These are phyloP conservation scores for Colletotrichum scovillei DNA, from an alignment of 2,329 filamentous ascomycete genomes.

Conservation along the genomic window DNA sequence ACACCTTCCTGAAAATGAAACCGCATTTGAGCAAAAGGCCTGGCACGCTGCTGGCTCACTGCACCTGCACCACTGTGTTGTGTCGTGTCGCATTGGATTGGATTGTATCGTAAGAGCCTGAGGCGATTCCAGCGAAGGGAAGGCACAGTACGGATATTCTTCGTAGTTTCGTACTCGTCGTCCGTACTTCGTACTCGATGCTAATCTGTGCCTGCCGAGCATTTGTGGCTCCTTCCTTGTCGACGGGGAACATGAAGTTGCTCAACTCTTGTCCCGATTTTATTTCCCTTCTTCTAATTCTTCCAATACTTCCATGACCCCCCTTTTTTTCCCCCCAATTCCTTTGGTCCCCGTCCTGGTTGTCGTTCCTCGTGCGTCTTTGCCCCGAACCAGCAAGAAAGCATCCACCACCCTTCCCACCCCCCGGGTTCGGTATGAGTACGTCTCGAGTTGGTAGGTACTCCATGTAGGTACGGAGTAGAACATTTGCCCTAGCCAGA, in stretches of 20 bases:
- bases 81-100: not conserved
- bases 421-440: not conserved
- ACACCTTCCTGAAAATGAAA: slow-evolving; percentile 32
- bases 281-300: slow-evolving; percentile 6
- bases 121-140: not conserved
- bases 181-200: not conserved
- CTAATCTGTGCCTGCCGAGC: slow-evolving; percentile 27
- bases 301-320: slow-evolving; percentile 18
- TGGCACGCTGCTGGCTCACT: slow-evolving; percentile 5
- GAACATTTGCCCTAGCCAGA: not conserved
- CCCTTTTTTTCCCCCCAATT: not conserved
- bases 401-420: slow-evolving; percentile 18
- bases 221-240: slow-evolving; percentile 4
- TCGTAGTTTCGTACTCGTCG: not conserved
- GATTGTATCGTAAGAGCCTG: slow-evolving; percentile 6
- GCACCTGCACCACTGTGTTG: slow-evolving; percentile 27
- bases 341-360: slow-evolving; percentile 8
- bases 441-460: not conserved
- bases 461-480: not conserved
- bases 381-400: slow-evolving; percentile 18
- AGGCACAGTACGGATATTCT: not conserved
- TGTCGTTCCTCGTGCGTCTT: slow-evolving; percentile 22
- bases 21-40: slow-evolving; percentile 13
- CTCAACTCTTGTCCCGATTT: not conserved
- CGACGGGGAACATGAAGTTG: slow-evolving; percentile 1